Conservation (phyloP, 176 grass and related monocot species). For the Raddia guianensis region DNA sequence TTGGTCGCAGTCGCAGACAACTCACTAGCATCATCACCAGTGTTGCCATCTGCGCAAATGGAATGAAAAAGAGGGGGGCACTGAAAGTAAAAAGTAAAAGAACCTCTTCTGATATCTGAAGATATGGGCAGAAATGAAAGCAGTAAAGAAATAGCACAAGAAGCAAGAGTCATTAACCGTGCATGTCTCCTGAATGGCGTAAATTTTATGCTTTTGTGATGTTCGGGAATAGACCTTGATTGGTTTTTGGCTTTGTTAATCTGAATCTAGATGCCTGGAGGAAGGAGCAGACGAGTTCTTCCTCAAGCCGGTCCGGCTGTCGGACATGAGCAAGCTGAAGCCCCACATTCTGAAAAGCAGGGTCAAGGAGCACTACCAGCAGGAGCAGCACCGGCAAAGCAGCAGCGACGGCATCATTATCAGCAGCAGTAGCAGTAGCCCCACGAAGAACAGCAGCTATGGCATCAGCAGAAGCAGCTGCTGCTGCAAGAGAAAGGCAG, state of each 20-base stretch:
- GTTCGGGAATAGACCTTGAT: neutral
- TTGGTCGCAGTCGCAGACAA: slow-evolving; percentile 34
- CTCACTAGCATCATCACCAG: slow-evolving; percentile 11
- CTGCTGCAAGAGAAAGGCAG: slow-evolving; percentile 69
- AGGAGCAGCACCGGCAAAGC: slow-evolving; percentile 50
- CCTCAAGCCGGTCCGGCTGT: slow-evolving; percentile 86
- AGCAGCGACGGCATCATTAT: slow-evolving; percentile 24
- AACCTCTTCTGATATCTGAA: slow-evolving; percentile 10
- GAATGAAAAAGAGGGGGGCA: neutral
- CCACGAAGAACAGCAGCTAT: slow-evolving; percentile 26
- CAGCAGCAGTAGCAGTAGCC: slow-evolving; percentile 23
- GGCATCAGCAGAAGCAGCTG: slow-evolving; percentile 16
- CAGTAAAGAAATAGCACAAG: neutral
- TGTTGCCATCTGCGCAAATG: neutral
- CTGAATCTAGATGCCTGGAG: slow-evolving; percentile 85
- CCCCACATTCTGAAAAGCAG: slow-evolving; percentile 80
- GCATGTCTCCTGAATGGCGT: neutral
- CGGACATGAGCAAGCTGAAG: slow-evolving; percentile 89
- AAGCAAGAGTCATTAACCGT: neutral
- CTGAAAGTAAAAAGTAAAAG: slow-evolving; percentile 28
- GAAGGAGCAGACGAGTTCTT: slow-evolving; percentile 96
- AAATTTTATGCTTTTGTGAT: neutral
- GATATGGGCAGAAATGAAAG: slow-evolving; percentile 15
- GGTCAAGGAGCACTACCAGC: slow-evolving; percentile 57
- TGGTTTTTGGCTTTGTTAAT: slow-evolving; percentile 12